phyloP scores from a whole-genome alignment of 805 yeast species.

The Kazachstania kunashirensis region DNA sequence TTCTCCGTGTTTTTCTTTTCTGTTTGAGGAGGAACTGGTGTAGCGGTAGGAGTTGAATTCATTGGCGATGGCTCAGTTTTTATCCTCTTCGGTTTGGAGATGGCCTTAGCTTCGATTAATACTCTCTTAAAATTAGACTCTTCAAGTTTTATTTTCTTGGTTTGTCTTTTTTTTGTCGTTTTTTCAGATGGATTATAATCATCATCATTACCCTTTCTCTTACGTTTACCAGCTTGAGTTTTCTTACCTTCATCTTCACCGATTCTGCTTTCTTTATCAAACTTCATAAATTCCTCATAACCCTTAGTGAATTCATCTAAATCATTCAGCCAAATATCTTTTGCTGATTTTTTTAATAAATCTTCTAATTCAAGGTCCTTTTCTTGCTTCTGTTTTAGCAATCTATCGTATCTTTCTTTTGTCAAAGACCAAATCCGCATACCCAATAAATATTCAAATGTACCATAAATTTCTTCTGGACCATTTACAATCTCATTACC shows the following conservation, averaged over 20 bases:
- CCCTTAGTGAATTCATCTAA: conserved; percentile 59
- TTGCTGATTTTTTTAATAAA: conserved; percentile 60
- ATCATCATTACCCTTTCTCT: conserved; percentile 18
- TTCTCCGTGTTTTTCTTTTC: conserved; percentile 2
- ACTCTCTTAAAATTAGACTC: conserved; percentile 22
- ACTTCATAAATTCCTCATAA: conserved; percentile 59
- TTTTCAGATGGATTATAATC: conserved; percentile 26
- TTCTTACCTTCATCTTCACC: conserved; percentile 39
- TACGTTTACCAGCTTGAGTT: conserved; percentile 32
- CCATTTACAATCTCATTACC: conserved; percentile 32
- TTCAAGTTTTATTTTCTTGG: conserved; percentile 19
- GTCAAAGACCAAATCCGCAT: conserved; percentile 94
- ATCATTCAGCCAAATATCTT: conserved; percentile 82
- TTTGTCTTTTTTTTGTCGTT: conserved; percentile 17
- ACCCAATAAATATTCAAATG: conserved; percentile 80
- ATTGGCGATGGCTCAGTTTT: conserved; percentile 15
- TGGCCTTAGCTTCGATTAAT: conserved; percentile 20
- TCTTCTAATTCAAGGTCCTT: conserved; percentile 62
- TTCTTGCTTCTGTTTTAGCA: conserved; percentile 61
- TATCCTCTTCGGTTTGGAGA: conserved; percentile 19
- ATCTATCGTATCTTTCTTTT: conserved; percentile 72
- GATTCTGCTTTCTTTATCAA: conserved; percentile 52
- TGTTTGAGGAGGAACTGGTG: conserved; percentile 5
- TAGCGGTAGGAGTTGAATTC: conserved; percentile 5
- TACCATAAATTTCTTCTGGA: conserved; percentile 44